Evolutionary conservation across 768 basidiomycete species (phyloP).

Genomic region (Psilocybe subaeruginosa): DNA sequence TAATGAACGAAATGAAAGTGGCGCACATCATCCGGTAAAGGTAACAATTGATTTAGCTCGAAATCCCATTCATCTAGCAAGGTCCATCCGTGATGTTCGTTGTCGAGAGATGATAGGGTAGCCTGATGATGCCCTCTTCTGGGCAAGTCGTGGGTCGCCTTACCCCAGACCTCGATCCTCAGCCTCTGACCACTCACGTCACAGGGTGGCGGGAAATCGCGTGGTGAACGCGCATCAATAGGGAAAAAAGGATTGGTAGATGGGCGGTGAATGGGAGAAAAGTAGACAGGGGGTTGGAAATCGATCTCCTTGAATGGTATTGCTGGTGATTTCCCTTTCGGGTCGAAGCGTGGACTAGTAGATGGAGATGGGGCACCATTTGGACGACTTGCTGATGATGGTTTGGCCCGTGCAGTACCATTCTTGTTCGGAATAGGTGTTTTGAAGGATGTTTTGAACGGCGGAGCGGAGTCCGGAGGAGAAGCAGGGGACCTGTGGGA

Average conservation of each 20-base stretch:
- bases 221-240: slow-evolving; percentile 52
- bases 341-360: neutral
- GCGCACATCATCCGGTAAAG: slow-evolving; percentile 66
- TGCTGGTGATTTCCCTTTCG: neutral
- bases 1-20: neutral
- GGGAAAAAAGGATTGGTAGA: slow-evolving; percentile 83
- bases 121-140: slow-evolving; percentile 6
- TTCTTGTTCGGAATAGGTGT: neutral
- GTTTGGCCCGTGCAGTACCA: neutral
- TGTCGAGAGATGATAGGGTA: neutral
- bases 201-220: slow-evolving; percentile 57
- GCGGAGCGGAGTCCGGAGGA: slow-evolving; percentile 17
- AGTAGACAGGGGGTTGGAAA: slow-evolving; percentile 52
- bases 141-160: slow-evolving; percentile 10
- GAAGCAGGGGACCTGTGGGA: slow-evolving; percentile 2
- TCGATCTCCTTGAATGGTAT: neutral
- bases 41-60: slow-evolving; percentile 57
- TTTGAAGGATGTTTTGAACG: slow-evolving; percentile 14
- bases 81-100: slow-evolving; percentile 49
- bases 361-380: neutral
- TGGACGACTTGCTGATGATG: too few species aligned
- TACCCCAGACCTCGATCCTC: slow-evolving; percentile 64
- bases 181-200: slow-evolving; percentile 56
- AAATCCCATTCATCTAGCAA: slow-evolving; percentile 72
- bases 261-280: slow-evolving; percentile 79